Percentiles rank a stretch among this genome's conserved stretches.
These are phyloP conservation scores for Ophidiomyces ophidiicola DNA, from an alignment of 2,329 filamentous ascomycete species.

Conservation along the genomic window DNA sequence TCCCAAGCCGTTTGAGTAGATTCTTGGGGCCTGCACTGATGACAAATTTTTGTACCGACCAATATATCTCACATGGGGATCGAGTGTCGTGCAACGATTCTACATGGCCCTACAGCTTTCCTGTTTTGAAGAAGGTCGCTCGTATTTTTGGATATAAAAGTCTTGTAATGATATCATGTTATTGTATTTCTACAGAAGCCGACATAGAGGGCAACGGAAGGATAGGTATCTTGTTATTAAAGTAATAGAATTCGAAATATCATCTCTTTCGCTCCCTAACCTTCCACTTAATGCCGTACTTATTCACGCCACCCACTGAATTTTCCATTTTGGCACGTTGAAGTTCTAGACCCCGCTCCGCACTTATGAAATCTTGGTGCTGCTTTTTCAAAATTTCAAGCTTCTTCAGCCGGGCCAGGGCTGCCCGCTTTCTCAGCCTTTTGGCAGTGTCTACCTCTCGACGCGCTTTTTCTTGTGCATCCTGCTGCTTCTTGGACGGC, in stretches of 20 bases:
- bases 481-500: conserved; percentile 36
- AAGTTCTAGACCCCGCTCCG: conserved; percentile 45
- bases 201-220: too few relatives aligned
- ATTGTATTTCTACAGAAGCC: too few relatives aligned
- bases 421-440: conserved; percentile 39
- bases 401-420: conserved; percentile 39
- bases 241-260: conserved; percentile 10
- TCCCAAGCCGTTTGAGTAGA: too few relatives aligned
- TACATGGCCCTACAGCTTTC: too few relatives aligned
- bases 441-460: conserved; percentile 29
- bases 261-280: conserved; percentile 49
- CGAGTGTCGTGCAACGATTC: too few relatives aligned
- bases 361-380: conserved; percentile 43
- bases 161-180: too few relatives aligned
- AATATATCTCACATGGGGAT: too few relatives aligned
- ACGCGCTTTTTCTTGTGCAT: conserved; percentile 31
- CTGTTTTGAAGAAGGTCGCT: too few relatives aligned
- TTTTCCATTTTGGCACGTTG: conserved; percentile 52
- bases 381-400: conserved; percentile 43
- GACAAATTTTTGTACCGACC: too few relatives aligned
- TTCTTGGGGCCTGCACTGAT: too few relatives aligned
- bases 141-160: too few relatives aligned
- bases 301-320: conserved; percentile 49
- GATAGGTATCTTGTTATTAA: conserved; percentile 8
- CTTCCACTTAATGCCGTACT: conserved; percentile 54